These are phyloP conservation scores for Balakata baccata DNA, from an alignment of 345 rosid species.

Conservation along the genomic window DNA sequence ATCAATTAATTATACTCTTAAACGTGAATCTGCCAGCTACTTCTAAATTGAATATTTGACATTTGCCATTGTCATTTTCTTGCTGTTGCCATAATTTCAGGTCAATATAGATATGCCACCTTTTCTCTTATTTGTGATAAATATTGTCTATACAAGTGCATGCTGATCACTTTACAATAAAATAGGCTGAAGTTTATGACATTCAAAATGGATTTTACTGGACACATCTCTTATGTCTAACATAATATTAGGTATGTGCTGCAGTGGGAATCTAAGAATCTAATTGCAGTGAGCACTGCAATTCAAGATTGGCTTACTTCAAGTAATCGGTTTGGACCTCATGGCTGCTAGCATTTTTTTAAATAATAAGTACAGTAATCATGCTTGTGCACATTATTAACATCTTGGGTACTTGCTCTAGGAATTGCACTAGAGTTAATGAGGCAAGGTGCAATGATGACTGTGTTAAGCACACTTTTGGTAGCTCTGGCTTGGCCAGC, in stretches of 20 bases:
- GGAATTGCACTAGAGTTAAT: slow-evolving; percentile 75
- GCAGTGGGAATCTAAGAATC: slow-evolving; percentile 90
- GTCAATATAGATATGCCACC: neutral
- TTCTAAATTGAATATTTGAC: neutral
- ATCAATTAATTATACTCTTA: neutral
- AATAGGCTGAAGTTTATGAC: neutral
- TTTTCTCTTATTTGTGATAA: neutral
- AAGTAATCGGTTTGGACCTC: slow-evolving; percentile 54
- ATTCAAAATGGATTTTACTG: slow-evolving; percentile 8
- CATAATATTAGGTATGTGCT: slow-evolving; percentile 58
- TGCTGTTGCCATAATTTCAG: neutral
- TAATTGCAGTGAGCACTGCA: slow-evolving; percentile 91
- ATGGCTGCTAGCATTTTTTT: slow-evolving; percentile 18
- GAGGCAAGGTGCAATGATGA: slow-evolving; percentile 97
- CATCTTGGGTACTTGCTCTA: slow-evolving; percentile 28
- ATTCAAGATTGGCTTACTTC: slow-evolving; percentile 98
- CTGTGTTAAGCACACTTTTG: slow-evolving; percentile 76
- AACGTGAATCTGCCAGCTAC: neutral
- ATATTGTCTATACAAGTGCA: neutral
- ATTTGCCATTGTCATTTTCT: neutral
- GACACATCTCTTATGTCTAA: slow-evolving; percentile 1
- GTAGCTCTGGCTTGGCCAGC: slow-evolving; percentile 92
- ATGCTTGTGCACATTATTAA: slow-evolving; percentile 10
- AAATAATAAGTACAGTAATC: neutral
- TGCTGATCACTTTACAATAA: neutral